phyloP scores from a whole-genome alignment of 768 basidiomycete species.

The Termitomyces sp. region DNA sequence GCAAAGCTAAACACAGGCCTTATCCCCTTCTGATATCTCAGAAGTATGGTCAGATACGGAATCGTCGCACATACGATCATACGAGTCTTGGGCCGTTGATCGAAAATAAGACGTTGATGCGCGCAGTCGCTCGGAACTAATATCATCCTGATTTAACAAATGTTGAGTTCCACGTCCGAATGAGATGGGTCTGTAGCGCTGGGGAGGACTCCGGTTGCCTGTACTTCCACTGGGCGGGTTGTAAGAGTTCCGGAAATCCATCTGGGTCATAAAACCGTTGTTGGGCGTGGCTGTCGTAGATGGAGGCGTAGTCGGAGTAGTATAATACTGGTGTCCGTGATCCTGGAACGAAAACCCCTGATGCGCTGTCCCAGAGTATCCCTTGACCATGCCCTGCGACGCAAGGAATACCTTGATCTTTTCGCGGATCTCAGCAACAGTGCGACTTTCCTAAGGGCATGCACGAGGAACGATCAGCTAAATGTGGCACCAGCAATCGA shows the following conservation, averaged over 20 bases:
- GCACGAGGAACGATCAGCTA: constrained; percentile 6
- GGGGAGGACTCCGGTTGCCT: not conserved
- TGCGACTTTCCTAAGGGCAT: constrained; percentile 1
- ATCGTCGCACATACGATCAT: not conserved
- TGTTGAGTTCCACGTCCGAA: constrained; percentile 10
- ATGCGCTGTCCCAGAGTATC: constrained; percentile 4
- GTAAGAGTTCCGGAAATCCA: not conserved
- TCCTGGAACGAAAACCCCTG: constrained; percentile 4
- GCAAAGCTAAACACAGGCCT: not conserved
- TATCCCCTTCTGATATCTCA: constrained; percentile 1
- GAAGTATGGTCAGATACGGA: not conserved
- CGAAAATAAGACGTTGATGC: not conserved
- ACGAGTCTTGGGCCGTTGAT: not conserved
- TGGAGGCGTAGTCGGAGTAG: not conserved
- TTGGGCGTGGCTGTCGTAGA: not conserved
- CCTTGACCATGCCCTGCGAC: constrained; percentile 10
- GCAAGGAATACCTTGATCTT: constrained; percentile 10
- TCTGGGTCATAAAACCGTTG: not conserved
- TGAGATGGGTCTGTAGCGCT: constrained; percentile 5
- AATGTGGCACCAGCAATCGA: constrained; percentile 4
- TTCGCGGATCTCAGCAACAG: constrained; percentile 8
- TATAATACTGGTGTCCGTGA: constrained; percentile 3
- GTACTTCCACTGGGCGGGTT: not conserved
- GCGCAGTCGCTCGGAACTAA: not conserved
- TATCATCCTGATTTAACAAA: constrained; percentile 4